phyloP scores from a whole-genome alignment of 805 yeast genomes.

The Cyberlindnera suaveolens region DNA sequence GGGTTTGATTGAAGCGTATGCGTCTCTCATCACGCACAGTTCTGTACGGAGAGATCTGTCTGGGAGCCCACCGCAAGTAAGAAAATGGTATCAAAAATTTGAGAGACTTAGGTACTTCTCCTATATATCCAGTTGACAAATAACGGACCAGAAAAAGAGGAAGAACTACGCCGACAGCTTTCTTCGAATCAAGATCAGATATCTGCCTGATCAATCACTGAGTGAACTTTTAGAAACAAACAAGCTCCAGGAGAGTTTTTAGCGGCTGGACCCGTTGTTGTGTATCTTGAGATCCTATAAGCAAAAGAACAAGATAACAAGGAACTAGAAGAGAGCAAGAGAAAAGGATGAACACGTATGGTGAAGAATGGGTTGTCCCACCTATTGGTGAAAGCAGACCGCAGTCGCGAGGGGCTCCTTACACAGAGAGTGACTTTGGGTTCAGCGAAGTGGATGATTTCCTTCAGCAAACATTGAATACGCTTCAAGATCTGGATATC shows the following conservation, averaged over 20 bases:
- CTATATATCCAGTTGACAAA: background rate
- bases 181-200: too few species aligned
- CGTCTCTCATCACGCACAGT: background rate
- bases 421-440: conserved; percentile 9
- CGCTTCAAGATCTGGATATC: conserved; percentile 58
- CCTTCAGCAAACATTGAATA: conserved; percentile 49
- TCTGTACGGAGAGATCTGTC: too few species aligned
- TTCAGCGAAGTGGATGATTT: conserved; percentile 35
- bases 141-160: too few species aligned
- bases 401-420: background rate
- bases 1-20: background rate
- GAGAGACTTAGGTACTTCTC: background rate
- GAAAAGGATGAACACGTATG: conserved; percentile 8
- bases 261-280: background rate
- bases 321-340: background rate
- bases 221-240: too few species aligned
- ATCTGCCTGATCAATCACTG: too few species aligned
- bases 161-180: too few species aligned
- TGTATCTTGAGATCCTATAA: too few species aligned
- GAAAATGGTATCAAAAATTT: too few species aligned
- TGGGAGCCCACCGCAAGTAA: too few species aligned
- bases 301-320: background rate
- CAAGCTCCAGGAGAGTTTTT: too few species aligned
- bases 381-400: background rate
- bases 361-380: conserved; percentile 7